Conservation (phyloP, 192 early-diverging fungal species). For the Umbelopsis sp. region DNA sequence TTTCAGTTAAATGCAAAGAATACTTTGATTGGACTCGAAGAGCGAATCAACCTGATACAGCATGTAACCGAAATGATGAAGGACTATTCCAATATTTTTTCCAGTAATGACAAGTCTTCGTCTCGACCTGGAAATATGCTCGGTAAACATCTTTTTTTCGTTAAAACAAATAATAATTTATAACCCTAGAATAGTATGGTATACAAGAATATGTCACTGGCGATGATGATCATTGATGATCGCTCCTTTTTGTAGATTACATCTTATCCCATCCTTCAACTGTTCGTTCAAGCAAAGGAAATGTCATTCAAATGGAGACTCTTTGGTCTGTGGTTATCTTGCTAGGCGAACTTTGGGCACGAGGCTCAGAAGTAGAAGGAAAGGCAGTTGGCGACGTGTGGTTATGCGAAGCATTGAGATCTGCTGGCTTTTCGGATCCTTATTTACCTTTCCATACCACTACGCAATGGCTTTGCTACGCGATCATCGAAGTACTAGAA, state of each 20-base stretch:
- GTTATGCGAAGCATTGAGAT: conserved; percentile 34
- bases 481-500: conserved; percentile 81
- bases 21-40: conserved; percentile 79
- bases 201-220: too few relatives aligned
- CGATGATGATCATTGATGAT: background rate
- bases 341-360: conserved; percentile 79
- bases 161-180: too few relatives aligned
- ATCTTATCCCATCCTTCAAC: conserved; percentile 64
- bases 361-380: conserved; percentile 24
- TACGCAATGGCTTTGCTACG: conserved; percentile 95
- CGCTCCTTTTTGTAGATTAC: conserved; percentile 42
- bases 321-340: conserved; percentile 85
- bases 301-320: conserved; percentile 59
- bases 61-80: conserved; percentile 48
- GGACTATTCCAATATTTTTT: conserved; percentile 59
- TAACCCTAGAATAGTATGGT: too few relatives aligned
- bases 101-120: conserved; percentile 39
- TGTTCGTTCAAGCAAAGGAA: conserved; percentile 33
- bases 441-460: conserved; percentile 88
- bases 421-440: conserved; percentile 28
- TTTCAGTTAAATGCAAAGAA: conserved; percentile 81
- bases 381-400: conserved; percentile 34
- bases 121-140: conserved; percentile 83
- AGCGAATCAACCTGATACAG: conserved; percentile 69
- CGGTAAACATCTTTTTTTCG: too few relatives aligned